Evolutionary conservation across 2,329 filamentous ascomycete genomes (phyloP).

Genomic region (Magnaporthiopsis incrustans): DNA sequence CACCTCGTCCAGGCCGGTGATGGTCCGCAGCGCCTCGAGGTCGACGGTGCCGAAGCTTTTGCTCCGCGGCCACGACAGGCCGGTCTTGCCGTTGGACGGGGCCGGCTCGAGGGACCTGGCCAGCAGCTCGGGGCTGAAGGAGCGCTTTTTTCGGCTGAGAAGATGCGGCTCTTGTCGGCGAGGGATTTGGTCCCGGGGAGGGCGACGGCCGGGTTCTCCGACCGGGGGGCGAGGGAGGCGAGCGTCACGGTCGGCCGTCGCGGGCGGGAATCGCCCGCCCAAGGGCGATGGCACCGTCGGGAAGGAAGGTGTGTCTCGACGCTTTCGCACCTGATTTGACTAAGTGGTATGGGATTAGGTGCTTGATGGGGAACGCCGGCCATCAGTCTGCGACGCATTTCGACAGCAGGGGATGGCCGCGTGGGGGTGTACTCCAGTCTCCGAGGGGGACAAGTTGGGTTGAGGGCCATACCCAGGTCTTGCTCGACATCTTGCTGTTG

Average conservation of each 20-base stretch:
- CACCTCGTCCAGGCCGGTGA: neutral
- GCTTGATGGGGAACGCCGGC: no score
- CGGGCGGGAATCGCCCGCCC: neutral
- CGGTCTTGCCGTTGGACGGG: neutral
- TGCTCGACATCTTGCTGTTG: no score
- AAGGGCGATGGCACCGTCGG: conserved; percentile 41
- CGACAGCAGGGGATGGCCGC: no score
- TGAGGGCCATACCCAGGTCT: no score
- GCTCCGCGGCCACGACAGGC: neutral
- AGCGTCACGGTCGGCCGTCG: neutral
- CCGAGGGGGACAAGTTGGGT: no score
- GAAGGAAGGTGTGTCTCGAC: neutral
- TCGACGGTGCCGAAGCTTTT: neutral
- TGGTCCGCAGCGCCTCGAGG: neutral
- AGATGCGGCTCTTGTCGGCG: neutral
- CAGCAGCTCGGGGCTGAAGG: neutral
- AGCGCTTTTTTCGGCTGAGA: neutral
- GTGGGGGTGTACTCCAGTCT: no score
- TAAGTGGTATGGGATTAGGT: no score
- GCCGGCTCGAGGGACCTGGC: neutral
- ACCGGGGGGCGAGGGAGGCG: neutral
- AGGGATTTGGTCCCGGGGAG: neutral
- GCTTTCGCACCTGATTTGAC: no score
- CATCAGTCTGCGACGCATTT: no score
- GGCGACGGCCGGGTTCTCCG: neutral